A percentile compares a stretch with the other conserved stretches of the same genome.
These are phyloP conservation scores for Eutrema yunnanense DNA, from an alignment of 345 rosid genomes.

Conservation along the genomic window DNA sequence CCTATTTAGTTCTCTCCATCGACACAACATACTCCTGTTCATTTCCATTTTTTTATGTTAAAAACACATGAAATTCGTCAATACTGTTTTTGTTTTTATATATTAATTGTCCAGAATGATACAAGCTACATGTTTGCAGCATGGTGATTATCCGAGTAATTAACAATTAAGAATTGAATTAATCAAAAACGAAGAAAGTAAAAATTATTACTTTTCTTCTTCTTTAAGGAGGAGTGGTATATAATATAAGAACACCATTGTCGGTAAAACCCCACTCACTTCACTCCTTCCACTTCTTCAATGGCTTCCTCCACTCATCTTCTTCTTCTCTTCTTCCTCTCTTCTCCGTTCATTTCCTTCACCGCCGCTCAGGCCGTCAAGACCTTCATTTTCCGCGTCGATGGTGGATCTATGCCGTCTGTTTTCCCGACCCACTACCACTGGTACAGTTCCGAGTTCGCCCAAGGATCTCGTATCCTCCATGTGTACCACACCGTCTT, in stretches of 20 bases:
- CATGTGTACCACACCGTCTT: slow-evolving; percentile 87
- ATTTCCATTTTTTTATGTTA: not conserved
- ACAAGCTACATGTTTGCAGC: not conserved
- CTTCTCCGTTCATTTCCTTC: not conserved
- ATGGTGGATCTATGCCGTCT: slow-evolving; percentile 63
- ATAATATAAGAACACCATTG: slow-evolving; percentile 12
- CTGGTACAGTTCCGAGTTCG: slow-evolving; percentile 80
- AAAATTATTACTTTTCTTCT: not conserved
- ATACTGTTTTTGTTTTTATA: not conserved
- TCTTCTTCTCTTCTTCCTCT: slow-evolving; percentile 15
- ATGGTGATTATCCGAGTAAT: not conserved
- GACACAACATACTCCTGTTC: not conserved
- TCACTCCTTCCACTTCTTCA: slow-evolving; percentile 14
- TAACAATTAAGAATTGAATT: not conserved
- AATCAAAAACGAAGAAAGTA: not conserved
- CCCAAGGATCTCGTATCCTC: slow-evolving; percentile 52
- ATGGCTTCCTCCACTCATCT: slow-evolving; percentile 22
- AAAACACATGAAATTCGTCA: not conserved
- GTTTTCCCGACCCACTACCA: slow-evolving; percentile 75
- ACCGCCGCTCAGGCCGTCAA: slow-evolving; percentile 18
- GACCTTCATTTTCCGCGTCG: slow-evolving; percentile 75
- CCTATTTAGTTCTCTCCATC: not conserved
- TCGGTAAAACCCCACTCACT: slow-evolving; percentile 30
- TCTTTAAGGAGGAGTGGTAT: not conserved
- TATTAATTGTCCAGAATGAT: not conserved